These are phyloP conservation scores for Linum lewisii DNA, from an alignment of 345 rosid genomes.

Conservation along the genomic window DNA sequence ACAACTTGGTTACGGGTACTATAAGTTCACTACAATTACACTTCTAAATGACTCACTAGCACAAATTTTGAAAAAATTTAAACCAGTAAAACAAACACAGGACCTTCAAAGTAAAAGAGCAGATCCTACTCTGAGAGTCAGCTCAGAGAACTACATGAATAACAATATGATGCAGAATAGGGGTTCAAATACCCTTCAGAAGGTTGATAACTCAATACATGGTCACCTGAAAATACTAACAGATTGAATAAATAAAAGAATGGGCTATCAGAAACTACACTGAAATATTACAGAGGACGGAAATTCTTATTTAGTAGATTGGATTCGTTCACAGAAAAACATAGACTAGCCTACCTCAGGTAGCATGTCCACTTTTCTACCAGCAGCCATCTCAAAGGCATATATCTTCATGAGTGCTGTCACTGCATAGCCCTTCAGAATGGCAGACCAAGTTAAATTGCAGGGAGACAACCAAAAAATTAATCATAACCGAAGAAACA, in stretches of 20 bases:
- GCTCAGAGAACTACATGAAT: neutral
- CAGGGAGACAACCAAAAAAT: neutral
- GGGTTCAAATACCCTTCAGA: neutral
- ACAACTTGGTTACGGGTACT: no score
- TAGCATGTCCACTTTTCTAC: constrained; percentile 72
- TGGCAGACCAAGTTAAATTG: neutral
- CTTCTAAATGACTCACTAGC: neutral
- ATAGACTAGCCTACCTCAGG: constrained; percentile 57
- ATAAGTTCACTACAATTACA: neutral
- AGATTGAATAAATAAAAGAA: no score
- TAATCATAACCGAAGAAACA: neutral
- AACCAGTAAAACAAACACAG: neutral
- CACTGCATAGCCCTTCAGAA: constrained; percentile 78
- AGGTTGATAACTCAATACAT: neutral
- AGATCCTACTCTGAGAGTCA: neutral
- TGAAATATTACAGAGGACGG: neutral
- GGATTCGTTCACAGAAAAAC: neutral
- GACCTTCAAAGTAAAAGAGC: neutral
- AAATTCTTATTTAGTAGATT: neutral
- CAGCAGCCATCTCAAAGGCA: constrained; percentile 82
- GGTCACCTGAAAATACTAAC: neutral
- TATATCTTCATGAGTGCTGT: constrained; percentile 87
- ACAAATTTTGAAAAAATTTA: no score
- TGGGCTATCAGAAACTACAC: neutral
- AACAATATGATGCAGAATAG: neutral